Evolutionary conservation across 108 stramenopile genomes (phyloP).

Genomic region (Phaeodactylum tricornutum): DNA sequence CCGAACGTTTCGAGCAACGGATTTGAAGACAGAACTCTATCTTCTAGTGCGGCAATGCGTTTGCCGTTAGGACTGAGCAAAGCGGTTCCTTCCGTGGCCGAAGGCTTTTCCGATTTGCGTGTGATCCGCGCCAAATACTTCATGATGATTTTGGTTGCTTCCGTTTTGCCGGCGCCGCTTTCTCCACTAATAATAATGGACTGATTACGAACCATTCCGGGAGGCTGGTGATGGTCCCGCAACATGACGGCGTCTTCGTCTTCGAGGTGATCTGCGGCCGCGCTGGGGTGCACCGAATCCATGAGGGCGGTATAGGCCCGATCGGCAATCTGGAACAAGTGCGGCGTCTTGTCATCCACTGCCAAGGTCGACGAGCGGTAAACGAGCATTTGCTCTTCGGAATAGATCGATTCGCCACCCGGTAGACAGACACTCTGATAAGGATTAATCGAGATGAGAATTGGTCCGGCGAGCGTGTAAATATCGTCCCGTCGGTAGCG

Average conservation of each 20-base stretch:
- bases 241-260: slow-evolving; percentile 42
- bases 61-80: slow-evolving; percentile 20
- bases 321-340: slow-evolving; percentile 86
- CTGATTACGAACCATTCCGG: slow-evolving; percentile 48
- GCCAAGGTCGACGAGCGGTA: slow-evolving; percentile 38
- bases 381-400: slow-evolving; percentile 53
- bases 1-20: slow-evolving; percentile 90
- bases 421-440: slow-evolving; percentile 58
- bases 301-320: slow-evolving; percentile 62
- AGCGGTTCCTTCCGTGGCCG: too few relatives aligned
- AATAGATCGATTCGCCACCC: slow-evolving; percentile 55
- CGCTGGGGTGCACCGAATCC: slow-evolving; percentile 29
- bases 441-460: slow-evolving; percentile 93
- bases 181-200: slow-evolving; percentile 85
- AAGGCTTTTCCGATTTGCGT: slow-evolving; percentile 14
- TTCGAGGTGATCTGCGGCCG: slow-evolving; percentile 24
- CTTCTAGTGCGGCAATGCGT: slow-evolving; percentile 66
- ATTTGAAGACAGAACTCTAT: slow-evolving; percentile 81
- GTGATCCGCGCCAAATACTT: slow-evolving; percentile 86
- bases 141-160: slow-evolving; percentile 94
- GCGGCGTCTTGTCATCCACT: slow-evolving; percentile 35
- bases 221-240: slow-evolving; percentile 27
- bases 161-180: slow-evolving; percentile 91
- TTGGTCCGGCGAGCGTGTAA: slow-evolving; percentile 92
- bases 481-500: slow-evolving; percentile 84